phyloP scores from a whole-genome alignment of 345 rosid species.

The Dipteronia dyeriana region DNA sequence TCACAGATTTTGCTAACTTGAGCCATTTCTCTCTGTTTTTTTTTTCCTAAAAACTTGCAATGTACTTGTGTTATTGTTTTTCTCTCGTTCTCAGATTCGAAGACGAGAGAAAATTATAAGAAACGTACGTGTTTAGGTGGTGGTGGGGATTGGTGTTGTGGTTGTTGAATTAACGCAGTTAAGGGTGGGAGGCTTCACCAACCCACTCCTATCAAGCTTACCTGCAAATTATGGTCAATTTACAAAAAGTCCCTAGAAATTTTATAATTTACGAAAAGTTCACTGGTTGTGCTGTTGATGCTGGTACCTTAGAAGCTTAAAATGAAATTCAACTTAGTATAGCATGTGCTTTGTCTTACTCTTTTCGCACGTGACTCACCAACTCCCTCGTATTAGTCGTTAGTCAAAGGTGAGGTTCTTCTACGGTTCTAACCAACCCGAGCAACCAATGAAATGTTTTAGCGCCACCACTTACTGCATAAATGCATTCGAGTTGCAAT shows the following conservation, averaged over 20 bases:
- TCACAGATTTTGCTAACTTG: constrained; percentile 54
- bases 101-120: not conserved
- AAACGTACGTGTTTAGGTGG: not conserved
- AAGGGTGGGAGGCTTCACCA: constrained; percentile 11
- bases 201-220: constrained; percentile 23
- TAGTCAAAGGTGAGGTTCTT: not conserved
- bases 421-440: not conserved
- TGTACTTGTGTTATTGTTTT: not conserved
- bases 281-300: not conserved
- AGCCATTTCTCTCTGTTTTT: constrained; percentile 46
- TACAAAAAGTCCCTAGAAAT: not conserved
- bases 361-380: constrained; percentile 1
- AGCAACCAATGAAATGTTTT: not conserved
- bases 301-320: not conserved
- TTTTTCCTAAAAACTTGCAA: not conserved
- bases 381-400: not conserved
- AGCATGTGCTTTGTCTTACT: not conserved
- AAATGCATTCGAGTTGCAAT: not conserved
- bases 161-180: constrained; percentile 26
- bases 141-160: not conserved
- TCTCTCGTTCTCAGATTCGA: not conserved
- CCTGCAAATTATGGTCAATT: not conserved
- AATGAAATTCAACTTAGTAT: not conserved
- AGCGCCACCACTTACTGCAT: not conserved
- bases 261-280: not conserved